Evolutionary conservation across 805 yeast species (phyloP).

Genomic region (Lachancea cidri): DNA sequence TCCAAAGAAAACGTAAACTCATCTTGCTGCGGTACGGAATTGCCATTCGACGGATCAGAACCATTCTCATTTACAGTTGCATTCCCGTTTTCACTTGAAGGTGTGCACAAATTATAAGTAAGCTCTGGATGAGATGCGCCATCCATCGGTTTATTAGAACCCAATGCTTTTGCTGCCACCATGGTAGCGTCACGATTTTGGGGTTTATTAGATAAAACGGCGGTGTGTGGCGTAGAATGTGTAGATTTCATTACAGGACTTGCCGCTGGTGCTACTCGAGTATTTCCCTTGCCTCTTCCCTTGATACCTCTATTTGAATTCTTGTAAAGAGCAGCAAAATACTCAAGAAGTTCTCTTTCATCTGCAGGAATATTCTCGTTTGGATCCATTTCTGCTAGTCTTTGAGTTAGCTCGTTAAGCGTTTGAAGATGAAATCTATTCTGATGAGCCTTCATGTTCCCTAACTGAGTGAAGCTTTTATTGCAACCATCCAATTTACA

Average conservation of each 20-base stretch:
- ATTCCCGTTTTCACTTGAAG: background rate
- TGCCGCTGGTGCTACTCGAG: slow-evolving; percentile 2
- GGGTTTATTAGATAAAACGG: background rate
- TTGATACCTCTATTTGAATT: slow-evolving; percentile 87
- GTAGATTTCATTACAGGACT: slow-evolving; percentile 1
- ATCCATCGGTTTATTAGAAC: slow-evolving; percentile 9
- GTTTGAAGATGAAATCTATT: slow-evolving; percentile 79
- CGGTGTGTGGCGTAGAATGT: slow-evolving; percentile 1
- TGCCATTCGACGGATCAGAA: slow-evolving; percentile 9
- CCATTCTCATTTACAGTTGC: slow-evolving; percentile 1
- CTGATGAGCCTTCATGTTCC: slow-evolving; percentile 91
- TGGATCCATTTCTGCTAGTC: slow-evolving; percentile 57
- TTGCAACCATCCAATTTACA: slow-evolving; percentile 80
- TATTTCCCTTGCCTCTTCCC: slow-evolving; percentile 70
- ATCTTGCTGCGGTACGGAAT: slow-evolving; percentile 10
- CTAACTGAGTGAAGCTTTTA: slow-evolving; percentile 85
- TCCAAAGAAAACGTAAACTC: slow-evolving; percentile 21
- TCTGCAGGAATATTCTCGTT: slow-evolving; percentile 46
- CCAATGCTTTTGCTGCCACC: slow-evolving; percentile 14
- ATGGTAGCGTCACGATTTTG: slow-evolving; percentile 5
- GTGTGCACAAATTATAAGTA: slow-evolving; percentile 2
- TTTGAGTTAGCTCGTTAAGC: slow-evolving; percentile 59
- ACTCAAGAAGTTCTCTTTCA: slow-evolving; percentile 66
- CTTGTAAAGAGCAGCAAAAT: slow-evolving; percentile 78
- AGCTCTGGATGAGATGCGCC: slow-evolving; percentile 6